A percentile compares a stretch with the other conserved stretches of the same genome.
Evolutionary conservation across 2,329 filamentous ascomycete genomes (phyloP).

Genomic region (Cadophora luteo-olivacea): DNA sequence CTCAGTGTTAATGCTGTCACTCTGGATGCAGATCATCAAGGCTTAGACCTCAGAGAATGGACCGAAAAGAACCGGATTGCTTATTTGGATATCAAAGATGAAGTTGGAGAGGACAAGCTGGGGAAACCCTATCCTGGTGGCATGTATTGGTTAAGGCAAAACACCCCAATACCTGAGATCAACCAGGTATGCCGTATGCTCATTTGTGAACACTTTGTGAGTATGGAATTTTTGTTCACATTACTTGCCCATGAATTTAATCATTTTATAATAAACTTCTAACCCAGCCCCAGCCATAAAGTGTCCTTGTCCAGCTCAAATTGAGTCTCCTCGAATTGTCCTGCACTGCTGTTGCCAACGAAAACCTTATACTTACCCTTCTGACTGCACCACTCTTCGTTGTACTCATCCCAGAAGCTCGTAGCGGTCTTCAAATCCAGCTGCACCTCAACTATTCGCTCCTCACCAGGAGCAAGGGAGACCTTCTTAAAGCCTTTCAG

Average conservation of each 20-base stretch:
- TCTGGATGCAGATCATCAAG: constrained; percentile 48
- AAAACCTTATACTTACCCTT: constrained; percentile 1
- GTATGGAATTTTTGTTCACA: no score
- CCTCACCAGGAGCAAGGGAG: background rate
- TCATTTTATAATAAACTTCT: no score
- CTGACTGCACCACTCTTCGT: constrained; percentile 1
- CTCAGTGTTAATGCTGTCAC: constrained; percentile 49
- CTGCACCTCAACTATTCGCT: background rate
- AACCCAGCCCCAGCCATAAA: constrained; percentile 2
- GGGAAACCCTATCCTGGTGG: constrained; percentile 38
- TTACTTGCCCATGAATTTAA: no score
- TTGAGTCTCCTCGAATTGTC: background rate
- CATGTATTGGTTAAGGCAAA: constrained; percentile 34
- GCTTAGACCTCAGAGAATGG: constrained; percentile 48
- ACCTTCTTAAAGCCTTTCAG: constrained; percentile 5
- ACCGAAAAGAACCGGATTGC: constrained; percentile 45
- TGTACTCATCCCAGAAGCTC: constrained; percentile 11
- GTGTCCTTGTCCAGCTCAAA: constrained; percentile 1
- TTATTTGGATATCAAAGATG: constrained; percentile 37
- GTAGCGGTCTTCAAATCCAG: constrained; percentile 7
- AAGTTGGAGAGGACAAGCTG: constrained; percentile 27
- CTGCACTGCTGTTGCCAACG: constrained; percentile 9
- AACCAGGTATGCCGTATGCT: no score
- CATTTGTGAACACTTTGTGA: no score
- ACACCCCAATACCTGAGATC: no score